phyloP scores from a whole-genome alignment of 2,329 filamentous ascomycete species.

The Ophiosphaerella herpotricha region DNA sequence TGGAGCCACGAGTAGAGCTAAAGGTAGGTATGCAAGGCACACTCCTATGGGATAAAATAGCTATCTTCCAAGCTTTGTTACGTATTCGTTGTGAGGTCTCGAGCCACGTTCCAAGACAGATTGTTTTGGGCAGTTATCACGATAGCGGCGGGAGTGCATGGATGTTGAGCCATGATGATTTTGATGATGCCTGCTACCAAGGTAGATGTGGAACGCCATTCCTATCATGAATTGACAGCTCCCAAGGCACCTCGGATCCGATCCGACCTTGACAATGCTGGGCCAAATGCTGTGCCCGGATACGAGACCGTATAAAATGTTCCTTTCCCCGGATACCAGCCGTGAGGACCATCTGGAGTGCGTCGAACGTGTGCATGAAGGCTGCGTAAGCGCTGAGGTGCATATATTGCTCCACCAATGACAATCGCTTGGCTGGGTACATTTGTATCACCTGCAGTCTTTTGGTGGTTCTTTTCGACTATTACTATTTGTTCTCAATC shows the following conservation, averaged over 20 bases:
- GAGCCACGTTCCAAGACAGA: no score
- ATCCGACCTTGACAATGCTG: background rate
- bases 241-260: background rate
- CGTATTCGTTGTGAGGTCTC: no score
- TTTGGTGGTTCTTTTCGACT: background rate
- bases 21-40: no score
- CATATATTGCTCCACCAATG: constrained; percentile 8
- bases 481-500: constrained; percentile 1
- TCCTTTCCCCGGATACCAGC: background rate
- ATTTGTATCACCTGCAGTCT: background rate
- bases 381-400: background rate
- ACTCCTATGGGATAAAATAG: no score
- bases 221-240: background rate
- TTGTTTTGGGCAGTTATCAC: no score
- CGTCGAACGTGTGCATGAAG: background rate
- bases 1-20: no score
- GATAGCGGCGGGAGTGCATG: no score
- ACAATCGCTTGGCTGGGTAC: background rate
- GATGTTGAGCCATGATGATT: no score
- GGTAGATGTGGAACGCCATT: no score
- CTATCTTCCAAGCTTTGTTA: no score
- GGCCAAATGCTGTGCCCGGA: background rate
- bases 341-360: constrained; percentile 1
- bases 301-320: background rate
- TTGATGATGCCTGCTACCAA: no score